These are phyloP conservation scores for Cystoisospora suis DNA, from an alignment of 169 alveolate genomes.

Conservation along the genomic window DNA sequence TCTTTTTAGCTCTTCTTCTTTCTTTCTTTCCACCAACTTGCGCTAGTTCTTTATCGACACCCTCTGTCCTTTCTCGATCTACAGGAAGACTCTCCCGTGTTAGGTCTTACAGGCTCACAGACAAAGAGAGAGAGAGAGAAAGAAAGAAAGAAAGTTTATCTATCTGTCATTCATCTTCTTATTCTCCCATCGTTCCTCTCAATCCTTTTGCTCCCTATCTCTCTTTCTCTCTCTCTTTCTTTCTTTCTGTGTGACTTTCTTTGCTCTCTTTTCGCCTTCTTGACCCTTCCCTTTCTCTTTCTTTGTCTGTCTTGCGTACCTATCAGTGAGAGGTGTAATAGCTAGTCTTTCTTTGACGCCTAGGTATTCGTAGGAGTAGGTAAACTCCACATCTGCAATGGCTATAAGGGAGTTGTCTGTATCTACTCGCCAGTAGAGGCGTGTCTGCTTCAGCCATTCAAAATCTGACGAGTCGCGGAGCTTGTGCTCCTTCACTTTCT, in stretches of 20 bases:
- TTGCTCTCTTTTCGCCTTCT: not conserved
- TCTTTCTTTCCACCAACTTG: too few species aligned
- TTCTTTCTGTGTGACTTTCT: not conserved
- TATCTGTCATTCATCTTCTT: not conserved
- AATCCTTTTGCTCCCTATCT: not conserved
- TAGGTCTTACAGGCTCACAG: not conserved
- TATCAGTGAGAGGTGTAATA: constrained; percentile 94
- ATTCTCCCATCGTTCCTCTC: not conserved
- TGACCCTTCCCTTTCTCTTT: not conserved
- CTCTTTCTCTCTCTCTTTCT: not conserved
- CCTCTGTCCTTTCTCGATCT: not conserved
- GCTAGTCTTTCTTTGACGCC: constrained; percentile 94
- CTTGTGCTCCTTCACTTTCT: constrained; percentile 88
- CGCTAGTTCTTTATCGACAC: too few species aligned
- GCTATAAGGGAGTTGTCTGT: constrained; percentile 87
- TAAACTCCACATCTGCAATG: constrained; percentile 93
- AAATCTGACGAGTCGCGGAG: constrained; percentile 91
- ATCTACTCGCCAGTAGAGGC: constrained; percentile 89
- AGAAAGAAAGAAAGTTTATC: not conserved
- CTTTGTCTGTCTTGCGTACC: constrained; percentile 64
- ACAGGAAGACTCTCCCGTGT: not conserved
- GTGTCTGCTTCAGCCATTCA: constrained; percentile 95
- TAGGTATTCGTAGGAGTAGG: constrained; percentile 92
- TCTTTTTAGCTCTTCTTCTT: too few species aligned
- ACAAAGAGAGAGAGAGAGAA: not conserved